Conservation (phyloP, 2,329 filamentous ascomycete species). For the Teratosphaeria epicoccoides region DNA sequence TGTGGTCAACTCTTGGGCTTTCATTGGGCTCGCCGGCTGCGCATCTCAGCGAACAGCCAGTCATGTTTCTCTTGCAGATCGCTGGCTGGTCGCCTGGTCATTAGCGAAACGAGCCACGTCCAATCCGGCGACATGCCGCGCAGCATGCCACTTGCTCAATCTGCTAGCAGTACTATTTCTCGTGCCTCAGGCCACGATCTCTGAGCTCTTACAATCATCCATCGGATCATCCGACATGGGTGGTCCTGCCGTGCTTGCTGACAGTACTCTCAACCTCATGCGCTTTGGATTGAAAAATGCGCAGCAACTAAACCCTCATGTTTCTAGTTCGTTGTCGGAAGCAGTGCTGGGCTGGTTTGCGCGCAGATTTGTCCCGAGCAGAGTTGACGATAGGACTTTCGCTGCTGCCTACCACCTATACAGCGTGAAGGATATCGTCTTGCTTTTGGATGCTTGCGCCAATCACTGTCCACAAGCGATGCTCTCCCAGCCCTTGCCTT, state of each 20-base stretch:
- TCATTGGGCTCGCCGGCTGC: slow-evolving; percentile 63
- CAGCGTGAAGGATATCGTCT: slow-evolving; percentile 54
- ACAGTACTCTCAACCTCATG: slow-evolving; percentile 68
- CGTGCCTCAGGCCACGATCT: slow-evolving; percentile 56
- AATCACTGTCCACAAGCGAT: slow-evolving; percentile 36
- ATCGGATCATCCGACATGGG: slow-evolving; percentile 68
- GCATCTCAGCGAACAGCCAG: slow-evolving; percentile 34
- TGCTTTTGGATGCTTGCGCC: slow-evolving; percentile 59
- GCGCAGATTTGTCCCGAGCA: slow-evolving; percentile 64
- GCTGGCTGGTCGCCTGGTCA: slow-evolving; percentile 70
- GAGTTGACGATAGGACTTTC: slow-evolving; percentile 52
- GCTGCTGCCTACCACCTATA: slow-evolving; percentile 54
- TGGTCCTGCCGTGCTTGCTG: slow-evolving; percentile 67
- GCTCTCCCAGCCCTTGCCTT: slow-evolving; percentile 20
- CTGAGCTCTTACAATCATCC: slow-evolving; percentile 61
- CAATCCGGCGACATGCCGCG: slow-evolving; percentile 59
- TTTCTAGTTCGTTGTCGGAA: slow-evolving; percentile 56
- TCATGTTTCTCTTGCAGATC: slow-evolving; percentile 31
- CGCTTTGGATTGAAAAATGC: slow-evolving; percentile 54
- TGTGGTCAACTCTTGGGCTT: slow-evolving; percentile 64
- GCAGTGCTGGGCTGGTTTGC: slow-evolving; percentile 74
- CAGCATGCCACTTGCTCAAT: slow-evolving; percentile 64
- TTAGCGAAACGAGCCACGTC: slow-evolving; percentile 60
- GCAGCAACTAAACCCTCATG: slow-evolving; percentile 57
- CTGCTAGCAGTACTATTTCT: slow-evolving; percentile 55